Evolutionary conservation across 2,329 filamentous ascomycete genomes (phyloP).

Genomic region (Diaporthe batatas): DNA sequence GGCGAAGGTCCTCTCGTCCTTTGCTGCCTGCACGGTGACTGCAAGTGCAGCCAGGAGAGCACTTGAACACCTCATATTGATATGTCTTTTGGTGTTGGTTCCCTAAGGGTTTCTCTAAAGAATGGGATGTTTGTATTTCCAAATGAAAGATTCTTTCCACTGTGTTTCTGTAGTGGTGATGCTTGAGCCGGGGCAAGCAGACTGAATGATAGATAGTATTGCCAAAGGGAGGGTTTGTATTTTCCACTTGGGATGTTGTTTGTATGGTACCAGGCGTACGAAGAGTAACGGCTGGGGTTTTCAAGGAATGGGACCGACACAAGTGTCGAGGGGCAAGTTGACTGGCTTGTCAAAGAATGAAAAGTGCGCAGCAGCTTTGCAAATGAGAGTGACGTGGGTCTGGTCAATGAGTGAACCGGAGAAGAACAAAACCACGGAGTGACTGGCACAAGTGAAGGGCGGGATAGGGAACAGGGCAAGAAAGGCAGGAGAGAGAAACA

Average conservation of each 20-base stretch:
- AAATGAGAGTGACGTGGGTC: conserved; percentile 16
- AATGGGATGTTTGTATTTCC: background rate
- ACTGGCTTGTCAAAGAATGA: conserved; percentile 25
- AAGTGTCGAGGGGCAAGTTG: conserved; percentile 18
- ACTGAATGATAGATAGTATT: conserved; percentile 11
- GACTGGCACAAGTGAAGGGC: background rate
- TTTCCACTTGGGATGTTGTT: conserved; percentile 17
- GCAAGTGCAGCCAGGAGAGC: conserved; percentile 53
- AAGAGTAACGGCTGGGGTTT: background rate
- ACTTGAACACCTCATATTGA: conserved; percentile 28
- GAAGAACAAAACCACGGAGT: conserved; percentile 6
- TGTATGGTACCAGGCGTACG: background rate
- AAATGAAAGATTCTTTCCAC: conserved; percentile 5
- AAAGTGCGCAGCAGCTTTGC: conserved; percentile 41
- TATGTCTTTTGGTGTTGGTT: background rate
- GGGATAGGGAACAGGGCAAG: background rate
- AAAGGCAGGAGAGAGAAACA: conserved; percentile 17
- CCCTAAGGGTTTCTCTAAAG: background rate
- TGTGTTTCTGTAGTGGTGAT: conserved; percentile 13
- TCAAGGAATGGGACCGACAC: conserved; percentile 23
- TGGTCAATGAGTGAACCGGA: conserved; percentile 25
- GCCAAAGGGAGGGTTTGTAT: background rate
- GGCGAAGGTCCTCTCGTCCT: conserved; percentile 68
- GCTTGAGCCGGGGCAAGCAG: conserved; percentile 54
- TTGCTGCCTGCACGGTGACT: conserved; percentile 55